Evolutionary conservation across 805 yeast species (phyloP).

Genomic region (Saccharomycopsis synnaedendra): DNA sequence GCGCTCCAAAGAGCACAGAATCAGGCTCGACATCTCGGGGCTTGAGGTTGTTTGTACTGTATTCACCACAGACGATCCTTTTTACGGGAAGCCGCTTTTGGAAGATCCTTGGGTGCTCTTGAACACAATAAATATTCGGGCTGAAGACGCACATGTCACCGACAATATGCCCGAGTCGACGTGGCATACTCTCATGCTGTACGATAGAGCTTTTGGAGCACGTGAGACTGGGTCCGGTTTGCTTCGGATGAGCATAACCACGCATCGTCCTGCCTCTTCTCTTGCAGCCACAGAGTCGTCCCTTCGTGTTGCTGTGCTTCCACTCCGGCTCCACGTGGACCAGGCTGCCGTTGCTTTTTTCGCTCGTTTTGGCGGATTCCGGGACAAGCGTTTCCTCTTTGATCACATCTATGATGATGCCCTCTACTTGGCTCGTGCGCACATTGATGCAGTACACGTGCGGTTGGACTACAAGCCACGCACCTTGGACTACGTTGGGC

Average conservation of each 20-base stretch:
- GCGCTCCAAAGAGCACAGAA: constrained; percentile 54
- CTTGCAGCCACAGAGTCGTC: constrained; percentile 62
- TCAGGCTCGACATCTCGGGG: constrained; percentile 43
- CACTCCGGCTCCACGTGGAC: constrained; percentile 76
- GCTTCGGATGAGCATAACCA: constrained; percentile 40
- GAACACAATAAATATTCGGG: constrained; percentile 35
- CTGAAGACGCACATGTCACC: constrained; percentile 46
- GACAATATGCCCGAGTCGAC: constrained; percentile 83
- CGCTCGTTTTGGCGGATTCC: constrained; percentile 70
- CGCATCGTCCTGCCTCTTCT: constrained; percentile 50
- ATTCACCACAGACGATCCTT: constrained; percentile 37
- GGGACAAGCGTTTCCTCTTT: constrained; percentile 54
- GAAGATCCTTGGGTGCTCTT: constrained; percentile 32
- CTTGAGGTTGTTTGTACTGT: constrained; percentile 36
- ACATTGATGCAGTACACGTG: constrained; percentile 45
- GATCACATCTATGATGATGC: constrained; percentile 52
- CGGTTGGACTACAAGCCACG: constrained; percentile 89
- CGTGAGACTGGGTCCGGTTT: constrained; percentile 60
- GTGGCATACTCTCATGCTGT: constrained; percentile 77
- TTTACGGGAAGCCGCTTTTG: constrained; percentile 19
- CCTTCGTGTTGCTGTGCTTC: constrained; percentile 43
- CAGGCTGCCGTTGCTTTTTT: constrained; percentile 88
- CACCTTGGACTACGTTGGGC: constrained; percentile 72
- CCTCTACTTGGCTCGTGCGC: constrained; percentile 56
- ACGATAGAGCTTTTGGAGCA: constrained; percentile 57